phyloP scores from a whole-genome alignment of 495 filamentous ascomycete species.

The Neurospora sp. region DNA sequence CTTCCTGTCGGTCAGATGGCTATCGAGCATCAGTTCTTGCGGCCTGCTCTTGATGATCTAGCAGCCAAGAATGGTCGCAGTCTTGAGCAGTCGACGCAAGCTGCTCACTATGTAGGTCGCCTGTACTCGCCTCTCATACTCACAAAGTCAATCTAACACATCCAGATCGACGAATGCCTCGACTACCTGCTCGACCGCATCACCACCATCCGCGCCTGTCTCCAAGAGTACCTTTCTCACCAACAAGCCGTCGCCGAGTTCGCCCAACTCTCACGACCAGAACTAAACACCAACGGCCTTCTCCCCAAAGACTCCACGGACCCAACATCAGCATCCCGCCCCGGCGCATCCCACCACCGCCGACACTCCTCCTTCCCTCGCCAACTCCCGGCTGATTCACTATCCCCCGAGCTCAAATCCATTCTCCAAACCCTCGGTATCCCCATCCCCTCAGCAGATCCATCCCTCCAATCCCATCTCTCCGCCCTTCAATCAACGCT shows the following conservation, averaged over 20 bases:
- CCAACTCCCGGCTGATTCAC: neutral
- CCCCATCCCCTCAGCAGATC: neutral
- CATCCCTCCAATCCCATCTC: neutral
- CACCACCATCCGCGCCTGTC: slow-evolving; percentile 13
- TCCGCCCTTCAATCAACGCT: neutral
- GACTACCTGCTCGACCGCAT: slow-evolving; percentile 27
- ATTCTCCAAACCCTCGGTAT: neutral
- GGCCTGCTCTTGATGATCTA: slow-evolving; percentile 40
- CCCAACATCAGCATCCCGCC: neutral
- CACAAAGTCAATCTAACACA: too few relatives aligned
- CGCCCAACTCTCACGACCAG: slow-evolving; percentile 15
- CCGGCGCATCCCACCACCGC: slow-evolving; percentile 9
- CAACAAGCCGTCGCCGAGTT: slow-evolving; percentile 19
- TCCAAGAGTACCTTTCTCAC: slow-evolving; percentile 20
- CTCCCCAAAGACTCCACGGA: neutral
- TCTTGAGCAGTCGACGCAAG: slow-evolving; percentile 23
- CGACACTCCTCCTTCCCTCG: slow-evolving; percentile 4
- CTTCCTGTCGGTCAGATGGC: slow-evolving; percentile 53
- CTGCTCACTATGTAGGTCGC: slow-evolving; percentile 30
- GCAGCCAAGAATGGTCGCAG: slow-evolving; percentile 26
- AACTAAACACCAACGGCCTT: slow-evolving; percentile 7
- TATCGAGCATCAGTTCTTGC: slow-evolving; percentile 47
- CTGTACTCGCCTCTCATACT: neutral
- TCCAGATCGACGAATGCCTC: slow-evolving; percentile 26
- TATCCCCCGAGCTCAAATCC: neutral